phyloP scores from a whole-genome alignment of 1,139 yeast species.

The Sporopachydermia cereana region DNA sequence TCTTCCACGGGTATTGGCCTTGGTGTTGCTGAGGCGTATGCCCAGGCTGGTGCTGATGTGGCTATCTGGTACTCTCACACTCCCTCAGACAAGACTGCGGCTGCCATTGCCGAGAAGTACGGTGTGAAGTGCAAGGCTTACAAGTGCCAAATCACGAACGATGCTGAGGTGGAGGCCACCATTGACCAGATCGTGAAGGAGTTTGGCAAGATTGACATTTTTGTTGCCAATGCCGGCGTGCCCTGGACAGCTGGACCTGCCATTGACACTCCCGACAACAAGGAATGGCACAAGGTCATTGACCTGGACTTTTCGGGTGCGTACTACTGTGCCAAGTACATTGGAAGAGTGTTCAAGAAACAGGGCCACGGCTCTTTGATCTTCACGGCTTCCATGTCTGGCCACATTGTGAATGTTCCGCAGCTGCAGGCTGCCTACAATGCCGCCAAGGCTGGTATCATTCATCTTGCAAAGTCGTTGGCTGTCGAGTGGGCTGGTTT shows the following conservation, averaged over 20 bases:
- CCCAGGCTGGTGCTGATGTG: constrained; percentile 86
- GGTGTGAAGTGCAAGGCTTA: constrained; percentile 62
- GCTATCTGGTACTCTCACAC: constrained; percentile 73
- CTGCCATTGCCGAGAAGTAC: constrained; percentile 43
- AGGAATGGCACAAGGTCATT: constrained; percentile 55
- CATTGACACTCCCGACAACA: constrained; percentile 44
- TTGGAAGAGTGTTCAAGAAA: constrained; percentile 62
- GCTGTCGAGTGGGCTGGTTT: constrained; percentile 89
- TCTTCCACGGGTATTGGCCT: constrained; percentile 79
- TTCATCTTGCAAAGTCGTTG: constrained; percentile 68
- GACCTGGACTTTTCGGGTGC: constrained; percentile 68
- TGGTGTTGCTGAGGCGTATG: constrained; percentile 75
- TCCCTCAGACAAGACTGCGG: constrained; percentile 51
- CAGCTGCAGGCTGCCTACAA: constrained; percentile 85
- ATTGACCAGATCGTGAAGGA: constrained; percentile 51
- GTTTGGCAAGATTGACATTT: constrained; percentile 68
- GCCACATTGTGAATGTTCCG: constrained; percentile 79
- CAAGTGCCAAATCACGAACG: constrained; percentile 54
- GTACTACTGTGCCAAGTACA: constrained; percentile 60
- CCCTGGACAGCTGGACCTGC: constrained; percentile 73
- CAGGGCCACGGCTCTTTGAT: constrained; percentile 65
- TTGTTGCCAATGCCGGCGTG: constrained; percentile 87
- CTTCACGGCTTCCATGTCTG: constrained; percentile 86
- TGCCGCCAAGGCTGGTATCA: constrained; percentile 80
- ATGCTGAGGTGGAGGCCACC: constrained; percentile 44